Conservation (phyloP, 2,329 filamentous ascomycete genomes). For the Ceratocystis eucalypticola region DNA sequence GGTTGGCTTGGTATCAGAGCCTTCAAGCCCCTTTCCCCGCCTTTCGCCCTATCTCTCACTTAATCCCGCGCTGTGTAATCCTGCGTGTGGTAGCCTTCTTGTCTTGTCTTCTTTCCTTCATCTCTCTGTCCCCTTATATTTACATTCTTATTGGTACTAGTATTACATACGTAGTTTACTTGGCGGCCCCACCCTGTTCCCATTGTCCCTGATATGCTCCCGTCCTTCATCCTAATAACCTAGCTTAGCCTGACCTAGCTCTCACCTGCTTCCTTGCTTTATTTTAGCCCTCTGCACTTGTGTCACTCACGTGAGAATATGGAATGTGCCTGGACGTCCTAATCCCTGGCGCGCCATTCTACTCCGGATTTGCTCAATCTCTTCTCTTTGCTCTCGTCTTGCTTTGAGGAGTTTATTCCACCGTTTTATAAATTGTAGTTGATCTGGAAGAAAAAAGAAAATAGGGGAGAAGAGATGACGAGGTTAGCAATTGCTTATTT, state of each 20-base stretch:
- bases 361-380: neutral
- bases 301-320: constrained; percentile 4
- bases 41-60: neutral
- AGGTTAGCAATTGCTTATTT: neutral
- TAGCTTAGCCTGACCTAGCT: neutral
- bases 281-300: neutral
- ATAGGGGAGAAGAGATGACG: neutral
- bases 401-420: constrained; percentile 3
- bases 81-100: neutral
- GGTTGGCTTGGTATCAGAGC: no score
- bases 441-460: neutral
- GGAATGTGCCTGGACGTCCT: neutral
- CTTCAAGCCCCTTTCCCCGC: neutral
- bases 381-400: neutral
- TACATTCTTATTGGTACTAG: no score
- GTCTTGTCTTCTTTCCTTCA: neutral
- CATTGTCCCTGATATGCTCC: neutral
- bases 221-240: neutral
- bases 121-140: no score
- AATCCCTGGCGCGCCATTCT: constrained; percentile 8
- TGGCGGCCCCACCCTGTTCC: neutral
- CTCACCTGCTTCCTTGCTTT: neutral
- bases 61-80: no score
- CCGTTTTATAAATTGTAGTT: neutral
- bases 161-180: no score